A percentile compares a stretch with the other conserved stretches of the same genome.
Evolutionary conservation across 306 rosid species (phyloP).

Genomic region (Cucurbita maxima): DNA sequence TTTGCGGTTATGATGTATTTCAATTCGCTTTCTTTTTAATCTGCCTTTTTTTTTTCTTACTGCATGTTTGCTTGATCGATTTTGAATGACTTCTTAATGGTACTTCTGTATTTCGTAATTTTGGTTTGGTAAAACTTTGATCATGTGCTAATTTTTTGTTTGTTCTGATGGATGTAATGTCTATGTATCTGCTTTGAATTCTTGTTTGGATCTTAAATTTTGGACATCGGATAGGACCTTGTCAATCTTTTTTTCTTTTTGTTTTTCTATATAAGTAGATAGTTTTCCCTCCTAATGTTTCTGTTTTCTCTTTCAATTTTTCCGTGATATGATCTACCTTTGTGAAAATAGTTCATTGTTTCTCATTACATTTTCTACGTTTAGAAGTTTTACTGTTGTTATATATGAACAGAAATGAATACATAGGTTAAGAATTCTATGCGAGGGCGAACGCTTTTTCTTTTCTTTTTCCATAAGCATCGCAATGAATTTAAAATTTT

Average conservation of each 20-base stretch:
- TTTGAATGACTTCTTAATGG: no score
- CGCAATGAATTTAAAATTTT: neutral
- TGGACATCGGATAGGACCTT: neutral
- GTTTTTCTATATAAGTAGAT: neutral
- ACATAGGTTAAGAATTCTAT: neutral
- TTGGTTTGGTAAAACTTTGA: neutral
- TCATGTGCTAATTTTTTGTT: no score
- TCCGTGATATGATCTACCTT: neutral
- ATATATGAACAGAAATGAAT: neutral
- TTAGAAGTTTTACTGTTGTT: neutral
- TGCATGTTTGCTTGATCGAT: neutral
- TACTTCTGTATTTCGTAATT: neutral
- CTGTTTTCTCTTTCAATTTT: neutral
- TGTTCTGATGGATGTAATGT: neutral
- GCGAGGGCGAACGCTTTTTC: neutral
- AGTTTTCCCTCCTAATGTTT: neutral
- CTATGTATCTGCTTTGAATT: neutral
- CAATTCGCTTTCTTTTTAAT: neutral
- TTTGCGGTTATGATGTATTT: neutral
- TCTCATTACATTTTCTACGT: neutral
- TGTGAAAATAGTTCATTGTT: neutral
- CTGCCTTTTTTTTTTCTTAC: neutral
- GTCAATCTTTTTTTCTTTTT: no score
- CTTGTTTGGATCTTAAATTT: neutral
- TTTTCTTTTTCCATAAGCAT: neutral